Conservation (phyloP, 2,329 filamentous ascomycete genomes). For the Fusarium cyanostomum region DNA sequence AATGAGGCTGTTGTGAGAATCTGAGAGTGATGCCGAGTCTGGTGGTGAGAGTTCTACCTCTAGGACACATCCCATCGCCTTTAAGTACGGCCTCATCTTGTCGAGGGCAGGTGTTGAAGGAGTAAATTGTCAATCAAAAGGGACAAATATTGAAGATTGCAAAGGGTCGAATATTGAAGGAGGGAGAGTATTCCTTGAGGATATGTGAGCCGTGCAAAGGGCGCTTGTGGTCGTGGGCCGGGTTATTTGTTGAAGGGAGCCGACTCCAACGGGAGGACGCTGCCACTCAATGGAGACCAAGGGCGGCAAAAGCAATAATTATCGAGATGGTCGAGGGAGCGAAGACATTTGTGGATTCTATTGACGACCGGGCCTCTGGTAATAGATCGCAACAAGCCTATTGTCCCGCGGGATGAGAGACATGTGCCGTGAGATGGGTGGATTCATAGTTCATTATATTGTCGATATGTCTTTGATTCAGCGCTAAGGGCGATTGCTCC, state of each 20-base stretch:
- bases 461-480: constrained; percentile 9
- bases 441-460: not conserved
- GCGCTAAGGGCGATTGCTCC: constrained; percentile 7
- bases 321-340: constrained; percentile 5
- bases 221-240: constrained; percentile 18
- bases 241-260: constrained; percentile 24
- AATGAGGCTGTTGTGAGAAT: constrained; percentile 20
- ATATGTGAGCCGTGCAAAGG: constrained; percentile 6
- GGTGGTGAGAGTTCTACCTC: constrained; percentile 26
- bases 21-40: constrained; percentile 32
- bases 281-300: constrained; percentile 21
- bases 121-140: constrained; percentile 20
- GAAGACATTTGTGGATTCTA: constrained; percentile 19
- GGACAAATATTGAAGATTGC: constrained; percentile 30
- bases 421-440: not conserved
- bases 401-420: constrained; percentile 1
- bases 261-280: constrained; percentile 12
- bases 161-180: constrained; percentile 27
- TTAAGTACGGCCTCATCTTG: constrained; percentile 39
- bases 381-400: not conserved
- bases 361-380: not conserved
- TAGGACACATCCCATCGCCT: constrained; percentile 13
- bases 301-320: constrained; percentile 28
- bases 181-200: constrained; percentile 8
- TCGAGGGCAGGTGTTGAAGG: constrained; percentile 27